Evolutionary conservation across 2,329 filamentous ascomycete genomes (phyloP), one percentile per base, ranked within the genome.

Genomic region (Neofusicoccum parvum): DNA sequence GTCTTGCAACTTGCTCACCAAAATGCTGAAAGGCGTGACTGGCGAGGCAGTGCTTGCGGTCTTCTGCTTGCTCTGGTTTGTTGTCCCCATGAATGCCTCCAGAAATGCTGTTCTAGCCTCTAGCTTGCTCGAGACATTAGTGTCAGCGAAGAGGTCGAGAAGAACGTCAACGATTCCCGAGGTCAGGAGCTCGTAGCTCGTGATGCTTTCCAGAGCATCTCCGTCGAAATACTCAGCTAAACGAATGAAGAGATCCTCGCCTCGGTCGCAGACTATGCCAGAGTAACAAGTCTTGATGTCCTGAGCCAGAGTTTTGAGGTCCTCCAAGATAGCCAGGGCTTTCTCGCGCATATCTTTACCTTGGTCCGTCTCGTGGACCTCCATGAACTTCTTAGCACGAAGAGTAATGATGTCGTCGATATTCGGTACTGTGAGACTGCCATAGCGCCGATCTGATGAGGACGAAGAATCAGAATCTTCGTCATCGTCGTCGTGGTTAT

Each of bases 1-100:
- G 80, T 99, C 95, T 79, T 99, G 95, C 37, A 99, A 83, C 78
- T 99, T 99, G 76, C 94, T 91, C 46, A 97, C 89, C 76, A 99
- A 85, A 62, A 96, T 87, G 73, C 93, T 95, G 77, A 98, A 97
- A 0, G 93, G 90, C 0, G 94, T 97, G 0, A 88, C 85, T 2
- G 92, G 88, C 11, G 90, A 91, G 64, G 90, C 87, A 12, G 84
- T 84, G 39, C 84, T 88, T 4, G 87, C 85, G 15, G 87, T 89
- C 74, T 86, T 90, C 14, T 88, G 84, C 71, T 87, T 90, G 67
- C 75, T 76, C 20, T 80, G 78, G 58, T 90, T 86, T 39, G 83
- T 85, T 50, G 88, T 85, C 53, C 90, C 88, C 93, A 98, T 97
- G 79, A 99, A 99, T 3, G 94, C 89, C 73, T 96, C 90, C 12